These are phyloP conservation scores for Oryza coarctata DNA, from an alignment of 176 grass and related monocot species.

Conservation along the genomic window DNA sequence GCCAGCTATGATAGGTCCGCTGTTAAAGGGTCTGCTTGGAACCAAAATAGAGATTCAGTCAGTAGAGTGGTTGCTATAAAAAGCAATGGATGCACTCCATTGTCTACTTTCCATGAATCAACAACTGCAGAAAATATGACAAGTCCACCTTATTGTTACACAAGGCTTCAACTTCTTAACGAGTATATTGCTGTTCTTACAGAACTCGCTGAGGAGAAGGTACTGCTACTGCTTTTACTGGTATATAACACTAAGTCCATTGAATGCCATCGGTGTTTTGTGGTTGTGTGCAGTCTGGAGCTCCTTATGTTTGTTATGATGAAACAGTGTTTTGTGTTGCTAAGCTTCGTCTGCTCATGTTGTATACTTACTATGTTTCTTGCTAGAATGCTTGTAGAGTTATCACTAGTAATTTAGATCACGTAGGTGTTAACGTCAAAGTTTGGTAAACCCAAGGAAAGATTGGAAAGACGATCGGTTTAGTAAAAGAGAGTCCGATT, in stretches of 20 bases:
- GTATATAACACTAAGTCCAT: constrained; percentile 7
- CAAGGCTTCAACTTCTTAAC: constrained; percentile 54
- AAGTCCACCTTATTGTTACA: constrained; percentile 36
- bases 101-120: constrained; percentile 10
- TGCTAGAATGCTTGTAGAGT: constrained; percentile 1
- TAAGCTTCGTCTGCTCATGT: background rate
- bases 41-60: constrained; percentile 32
- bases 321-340: background rate
- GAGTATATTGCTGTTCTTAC: constrained; percentile 56
- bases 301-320: constrained; percentile 14
- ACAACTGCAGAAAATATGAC: constrained; percentile 37
- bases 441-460: too few relatives aligned
- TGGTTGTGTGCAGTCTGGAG: background rate
- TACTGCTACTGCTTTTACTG: constrained; percentile 31
- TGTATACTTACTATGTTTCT: background rate
- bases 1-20: constrained; percentile 17
- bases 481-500: too few relatives aligned
- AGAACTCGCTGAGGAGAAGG: constrained; percentile 67
- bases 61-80: constrained; percentile 19
- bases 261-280: constrained; percentile 17
- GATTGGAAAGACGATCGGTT: too few relatives aligned
- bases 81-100: constrained; percentile 27
- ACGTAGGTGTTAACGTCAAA: too few relatives aligned
- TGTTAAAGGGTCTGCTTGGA: constrained; percentile 29
- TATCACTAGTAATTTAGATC: constrained; percentile 1